A percentile compares a stretch with the other conserved stretches of the same genome.
Evolutionary conservation across 768 basidiomycete species (phyloP).

Genomic region (Filobasidium wieringae): DNA sequence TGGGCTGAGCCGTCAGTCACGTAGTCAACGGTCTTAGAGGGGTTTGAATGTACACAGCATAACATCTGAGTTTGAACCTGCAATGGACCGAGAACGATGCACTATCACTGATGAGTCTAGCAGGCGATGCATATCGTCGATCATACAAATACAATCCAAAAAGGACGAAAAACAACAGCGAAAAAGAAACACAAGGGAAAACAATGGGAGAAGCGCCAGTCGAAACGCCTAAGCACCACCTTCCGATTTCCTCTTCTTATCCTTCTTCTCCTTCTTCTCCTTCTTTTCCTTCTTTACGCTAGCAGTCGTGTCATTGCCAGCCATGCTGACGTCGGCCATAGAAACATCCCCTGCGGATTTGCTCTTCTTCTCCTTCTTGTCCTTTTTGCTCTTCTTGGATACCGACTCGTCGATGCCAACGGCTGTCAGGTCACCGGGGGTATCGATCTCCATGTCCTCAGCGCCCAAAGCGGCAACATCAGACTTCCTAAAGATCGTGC

Average conservation of each 20-base stretch:
- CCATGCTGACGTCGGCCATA: not conserved
- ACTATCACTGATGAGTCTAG: too few relatives aligned
- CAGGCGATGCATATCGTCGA: too few relatives aligned
- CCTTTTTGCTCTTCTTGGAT: constrained; percentile 15
- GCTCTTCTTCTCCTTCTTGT: constrained; percentile 18
- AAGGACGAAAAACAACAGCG: too few relatives aligned
- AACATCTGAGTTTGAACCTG: too few relatives aligned
- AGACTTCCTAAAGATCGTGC: not conserved
- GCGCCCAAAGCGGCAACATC: constrained; percentile 4
- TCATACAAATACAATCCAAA: too few relatives aligned
- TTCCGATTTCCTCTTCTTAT: constrained; percentile 31
- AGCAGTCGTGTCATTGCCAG: not conserved
- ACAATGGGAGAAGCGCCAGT: too few relatives aligned
- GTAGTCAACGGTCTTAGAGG: too few relatives aligned
- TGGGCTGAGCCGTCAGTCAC: too few relatives aligned
- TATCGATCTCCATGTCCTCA: constrained; percentile 11
- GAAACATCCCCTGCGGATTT: not conserved
- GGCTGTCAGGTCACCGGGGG: constrained; percentile 1
- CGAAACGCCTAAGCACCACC: not conserved
- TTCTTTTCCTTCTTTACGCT: constrained; percentile 18
- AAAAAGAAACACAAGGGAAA: too few relatives aligned
- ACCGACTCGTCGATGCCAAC: constrained; percentile 5
- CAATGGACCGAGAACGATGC: too few relatives aligned
- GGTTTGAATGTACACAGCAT: too few relatives aligned
- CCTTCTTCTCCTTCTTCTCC: constrained; percentile 29